Base-by-base conservation (phyloP, 495 filamentous ascomycete genomes). In the Penicillium cataractarum region DNA sequence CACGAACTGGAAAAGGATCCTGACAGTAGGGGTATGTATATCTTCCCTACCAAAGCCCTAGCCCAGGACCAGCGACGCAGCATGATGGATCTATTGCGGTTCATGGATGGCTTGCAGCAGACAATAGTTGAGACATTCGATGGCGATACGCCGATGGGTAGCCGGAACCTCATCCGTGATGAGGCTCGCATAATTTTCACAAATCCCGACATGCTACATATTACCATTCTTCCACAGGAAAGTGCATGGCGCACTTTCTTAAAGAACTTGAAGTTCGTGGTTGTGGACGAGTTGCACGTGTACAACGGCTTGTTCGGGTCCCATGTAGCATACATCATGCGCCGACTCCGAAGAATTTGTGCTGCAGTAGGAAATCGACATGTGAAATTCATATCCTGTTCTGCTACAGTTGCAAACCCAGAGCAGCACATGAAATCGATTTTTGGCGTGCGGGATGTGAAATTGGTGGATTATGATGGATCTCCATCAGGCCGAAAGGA, bases 141-240 rank as follows among this genome's bases (percentile, higher is more conserved):
- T 72, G 95, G 95, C 9, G 95, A 99, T 74, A 98, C 96, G 2
- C 86, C 90, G 1, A 91, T 94, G 88, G 70, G 76, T 10, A 89
- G 90, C 42, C 82, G 95, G 49, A 91, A 90, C 61, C 65, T 80
- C 50, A 91, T 99, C 59, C 86, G 93, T 12, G 93, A 98, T 49
- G 90, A 97, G 70, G 96, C 89, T 9, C 82, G 92, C 12, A 91
- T 99, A 62, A 94, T 99, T 59, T 97, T 99, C 72, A 99, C 95
- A 8, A 99, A 99, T 66, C 95, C 95, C 0, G 95, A 99, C 67
- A 98, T 98, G 94, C 83, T 99, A 51, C 95, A 99, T 66, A 87
- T 97, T 50, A 96, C 90, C 1, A 96, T 99, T 29, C 78, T 99
- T 9, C 93, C 95, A 1, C 90, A 97, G 65, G 95, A 99, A 75